Base-by-base conservation (phyloP, 768 basidiomycete genomes). In the Jaapia argillacea region DNA sequence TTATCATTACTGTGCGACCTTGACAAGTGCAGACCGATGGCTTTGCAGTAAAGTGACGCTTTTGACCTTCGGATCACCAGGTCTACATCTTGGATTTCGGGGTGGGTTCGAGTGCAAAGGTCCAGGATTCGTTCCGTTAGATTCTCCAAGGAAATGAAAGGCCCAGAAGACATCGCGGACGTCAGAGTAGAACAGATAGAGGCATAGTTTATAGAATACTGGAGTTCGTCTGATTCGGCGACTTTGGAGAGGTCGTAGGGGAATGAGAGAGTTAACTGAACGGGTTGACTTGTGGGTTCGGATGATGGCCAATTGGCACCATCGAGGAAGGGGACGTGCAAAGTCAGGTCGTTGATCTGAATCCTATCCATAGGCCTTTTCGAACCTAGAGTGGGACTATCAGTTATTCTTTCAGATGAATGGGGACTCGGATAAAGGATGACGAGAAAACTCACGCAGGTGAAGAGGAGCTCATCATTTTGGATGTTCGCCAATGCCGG, bases 161-260 rank as follows among this genome's bases (percentile, higher is more conserved):
- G n/a, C 49, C 25, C 33, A 20, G 2, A n/a, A n/a, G n/a, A n/a
- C n/a, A n/a, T n/a, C n/a, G 51, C 24, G 45, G 57, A 50, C 24
- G 58, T 47, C 12, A 60, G 51, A 48, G 68, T 54, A 21, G 53
- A 53, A 49, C 51, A 68, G 7, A 79, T 58, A 4, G 67, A 54
- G 1, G 74, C 72, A 53, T 89, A 89, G 63, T 88, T 74, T 46
- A 88, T 68, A 1, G 81, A 79, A 46, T 71, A 60, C 0, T 60
- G 51, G 2, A 84, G 62, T 51, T 79, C 68, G 56, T 85, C 81
- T 4, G 64, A 54, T 0, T 51, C 47, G 7, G 77, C 81, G 2
- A 80, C 65, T 1, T 51, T 43, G 6, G 67, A 58, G 21, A 85
- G 58, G 50, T 79, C 68, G 50, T 77, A 62, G 1, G 63, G 57